Percentiles rank a stretch among this genome's conserved stretches.
These are phyloP conservation scores for Ogataea pignaliae DNA, from an alignment of 805 yeast species.

Conservation along the genomic window DNA sequence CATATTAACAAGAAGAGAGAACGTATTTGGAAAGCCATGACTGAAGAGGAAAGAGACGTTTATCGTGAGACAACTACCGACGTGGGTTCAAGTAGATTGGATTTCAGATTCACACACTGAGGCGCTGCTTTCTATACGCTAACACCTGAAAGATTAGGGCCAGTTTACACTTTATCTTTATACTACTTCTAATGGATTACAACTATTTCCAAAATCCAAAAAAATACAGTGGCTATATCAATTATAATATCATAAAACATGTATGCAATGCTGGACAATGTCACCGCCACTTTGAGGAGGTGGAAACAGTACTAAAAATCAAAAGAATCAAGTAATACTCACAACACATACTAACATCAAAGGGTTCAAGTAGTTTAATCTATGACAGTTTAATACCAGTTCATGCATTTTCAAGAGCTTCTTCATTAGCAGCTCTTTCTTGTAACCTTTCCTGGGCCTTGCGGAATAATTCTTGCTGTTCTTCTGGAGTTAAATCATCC, in stretches of 20 bases:
- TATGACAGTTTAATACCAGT: neutral
- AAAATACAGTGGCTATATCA: no score
- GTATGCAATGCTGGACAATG: no score
- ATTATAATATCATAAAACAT: no score
- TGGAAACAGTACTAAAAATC: no score
- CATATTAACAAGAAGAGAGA: slow-evolving; percentile 42
- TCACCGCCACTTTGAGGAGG: no score
- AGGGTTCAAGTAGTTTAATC: no score
- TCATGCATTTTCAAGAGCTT: neutral
- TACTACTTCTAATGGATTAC: no score
- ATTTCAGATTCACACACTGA: slow-evolving; percentile 32
- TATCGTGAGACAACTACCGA: slow-evolving; percentile 46
- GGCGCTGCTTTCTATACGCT: neutral
- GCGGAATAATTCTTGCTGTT: slow-evolving; percentile 49
- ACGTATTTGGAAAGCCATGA: slow-evolving; percentile 45
- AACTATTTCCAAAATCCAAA: no score
- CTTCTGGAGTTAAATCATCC: slow-evolving; percentile 47
- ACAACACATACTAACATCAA: no score
- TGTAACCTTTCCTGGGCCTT: slow-evolving; percentile 31
- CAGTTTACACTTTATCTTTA: no score
- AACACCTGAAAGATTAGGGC: no score
- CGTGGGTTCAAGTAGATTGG: slow-evolving; percentile 55
- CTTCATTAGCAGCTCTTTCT: slow-evolving; percentile 13
- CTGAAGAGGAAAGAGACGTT: slow-evolving; percentile 43
- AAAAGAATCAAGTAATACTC: no score